phyloP scores from a whole-genome alignment of 2,329 filamentous ascomycete species.

The Fusarium armeniacum region DNA sequence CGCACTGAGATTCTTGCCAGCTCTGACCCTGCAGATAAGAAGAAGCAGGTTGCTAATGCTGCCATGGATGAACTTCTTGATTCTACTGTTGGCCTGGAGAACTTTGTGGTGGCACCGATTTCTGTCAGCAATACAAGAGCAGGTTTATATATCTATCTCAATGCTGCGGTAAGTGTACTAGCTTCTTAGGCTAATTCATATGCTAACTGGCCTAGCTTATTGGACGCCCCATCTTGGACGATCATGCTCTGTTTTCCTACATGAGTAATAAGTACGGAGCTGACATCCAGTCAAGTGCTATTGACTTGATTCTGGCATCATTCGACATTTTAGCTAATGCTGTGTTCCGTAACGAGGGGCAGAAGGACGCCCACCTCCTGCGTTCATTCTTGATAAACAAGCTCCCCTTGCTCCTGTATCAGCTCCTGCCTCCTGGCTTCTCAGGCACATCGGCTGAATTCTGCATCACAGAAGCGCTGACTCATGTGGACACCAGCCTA shows the following conservation, averaged over 20 bases:
- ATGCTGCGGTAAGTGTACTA: slow-evolving; percentile 73
- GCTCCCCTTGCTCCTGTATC: slow-evolving; percentile 67
- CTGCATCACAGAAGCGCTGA: slow-evolving; percentile 78
- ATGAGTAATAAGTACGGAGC: slow-evolving; percentile 87
- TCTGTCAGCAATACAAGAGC: slow-evolving; percentile 82
- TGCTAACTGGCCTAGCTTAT: slow-evolving; percentile 70
- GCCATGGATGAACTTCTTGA: slow-evolving; percentile 71
- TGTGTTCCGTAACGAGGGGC: slow-evolving; percentile 75
- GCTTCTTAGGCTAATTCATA: too few species aligned
- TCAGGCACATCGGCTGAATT: slow-evolving; percentile 82
- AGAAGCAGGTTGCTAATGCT: slow-evolving; percentile 63
- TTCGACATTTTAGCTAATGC: slow-evolving; percentile 93
- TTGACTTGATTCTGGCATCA: slow-evolving; percentile 87
- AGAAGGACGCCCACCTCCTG: slow-evolving; percentile 76
- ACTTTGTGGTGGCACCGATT: slow-evolving; percentile 71
- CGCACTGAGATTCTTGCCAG: slow-evolving; percentile 68
- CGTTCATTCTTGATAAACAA: slow-evolving; percentile 88
- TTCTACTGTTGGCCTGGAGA: slow-evolving; percentile 69
- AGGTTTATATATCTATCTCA: slow-evolving; percentile 87
- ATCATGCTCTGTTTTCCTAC: slow-evolving; percentile 81
- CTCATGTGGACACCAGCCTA: slow-evolving; percentile 84
- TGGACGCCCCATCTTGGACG: slow-evolving; percentile 86
- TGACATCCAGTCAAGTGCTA: slow-evolving; percentile 80
- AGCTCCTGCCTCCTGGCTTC: slow-evolving; percentile 73
- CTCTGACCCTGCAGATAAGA: slow-evolving; percentile 68